phyloP scores from a whole-genome alignment of 495 filamentous ascomycete genomes.

The Massariosphaeria phaeospora region DNA sequence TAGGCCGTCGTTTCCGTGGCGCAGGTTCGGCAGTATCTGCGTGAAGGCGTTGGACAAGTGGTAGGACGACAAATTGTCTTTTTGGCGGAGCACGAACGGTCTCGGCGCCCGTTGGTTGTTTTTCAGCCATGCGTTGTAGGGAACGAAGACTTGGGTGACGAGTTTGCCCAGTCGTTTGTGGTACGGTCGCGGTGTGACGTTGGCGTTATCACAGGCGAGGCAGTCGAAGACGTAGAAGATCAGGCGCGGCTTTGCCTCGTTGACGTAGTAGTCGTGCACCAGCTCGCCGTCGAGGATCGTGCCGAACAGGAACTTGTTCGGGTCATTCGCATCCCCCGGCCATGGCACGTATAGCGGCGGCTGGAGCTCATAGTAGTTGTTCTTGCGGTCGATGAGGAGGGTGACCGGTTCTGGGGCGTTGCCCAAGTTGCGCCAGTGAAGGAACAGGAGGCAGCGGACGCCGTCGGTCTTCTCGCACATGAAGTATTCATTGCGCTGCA shows the following conservation, averaged over 20 bases:
- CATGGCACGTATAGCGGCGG: slow-evolving; percentile 71
- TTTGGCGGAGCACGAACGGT: slow-evolving; percentile 77
- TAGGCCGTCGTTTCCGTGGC: slow-evolving; percentile 90
- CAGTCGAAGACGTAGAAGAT: slow-evolving; percentile 79
- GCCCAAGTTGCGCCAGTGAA: slow-evolving; percentile 55
- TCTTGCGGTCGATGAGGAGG: slow-evolving; percentile 94
- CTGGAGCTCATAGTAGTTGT: slow-evolving; percentile 85
- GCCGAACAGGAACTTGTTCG: slow-evolving; percentile 62
- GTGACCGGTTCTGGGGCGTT: slow-evolving; percentile 44
- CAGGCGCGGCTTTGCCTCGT: slow-evolving; percentile 64
- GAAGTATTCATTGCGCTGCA: slow-evolving; percentile 81
- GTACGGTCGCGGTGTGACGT: slow-evolving; percentile 68
- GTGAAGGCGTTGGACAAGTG: slow-evolving; percentile 85
- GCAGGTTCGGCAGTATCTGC: slow-evolving; percentile 71
- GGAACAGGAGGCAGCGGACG: slow-evolving; percentile 88
- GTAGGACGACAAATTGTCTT: slow-evolving; percentile 82
- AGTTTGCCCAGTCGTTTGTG: slow-evolving; percentile 89
- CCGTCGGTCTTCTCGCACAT: slow-evolving; percentile 98
- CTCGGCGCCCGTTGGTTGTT: slow-evolving; percentile 56
- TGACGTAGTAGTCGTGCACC: slow-evolving; percentile 67
- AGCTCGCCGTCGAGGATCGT: slow-evolving; percentile 92
- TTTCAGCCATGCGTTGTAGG: slow-evolving; percentile 70
- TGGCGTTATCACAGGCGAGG: slow-evolving; percentile 71
- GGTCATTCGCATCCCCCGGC: slow-evolving; percentile 51
- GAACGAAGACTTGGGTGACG: slow-evolving; percentile 68